These are phyloP conservation scores for Plasmodium coatneyi DNA, from an alignment of 169 alveolate species.

Conservation along the genomic window DNA sequence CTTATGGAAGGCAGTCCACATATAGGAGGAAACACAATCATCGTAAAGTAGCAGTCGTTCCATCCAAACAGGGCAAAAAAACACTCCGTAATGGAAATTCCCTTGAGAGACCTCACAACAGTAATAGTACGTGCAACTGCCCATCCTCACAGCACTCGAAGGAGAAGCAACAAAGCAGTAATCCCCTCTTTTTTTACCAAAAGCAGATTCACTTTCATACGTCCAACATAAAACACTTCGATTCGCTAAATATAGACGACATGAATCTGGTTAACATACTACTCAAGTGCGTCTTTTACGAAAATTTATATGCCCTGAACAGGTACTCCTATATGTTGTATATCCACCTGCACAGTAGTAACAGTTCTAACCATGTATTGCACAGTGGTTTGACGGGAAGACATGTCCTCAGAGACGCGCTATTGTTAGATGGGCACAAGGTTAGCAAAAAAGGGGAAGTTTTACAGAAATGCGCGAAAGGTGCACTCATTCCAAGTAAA, in stretches of 20 bases:
- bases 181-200: not conserved
- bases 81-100: not conserved
- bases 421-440: not conserved
- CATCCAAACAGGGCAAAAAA: not conserved
- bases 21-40: not conserved
- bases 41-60: not conserved
- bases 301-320: slow-evolving; percentile 38
- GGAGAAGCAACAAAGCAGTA: not conserved
- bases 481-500: not conserved
- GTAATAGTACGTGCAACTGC: not conserved
- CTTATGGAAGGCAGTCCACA: not conserved
- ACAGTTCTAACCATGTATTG: not conserved
- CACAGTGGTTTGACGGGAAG: not conserved
- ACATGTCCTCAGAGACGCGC: not conserved
- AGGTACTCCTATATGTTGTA: slow-evolving; percentile 2
- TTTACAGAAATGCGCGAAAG: not conserved
- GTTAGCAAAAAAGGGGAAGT: not conserved
- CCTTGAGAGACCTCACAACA: not conserved
- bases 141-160: not conserved
- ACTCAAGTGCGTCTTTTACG: slow-evolving; percentile 38
- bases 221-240: slow-evolving; percentile 53
- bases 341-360: not conserved
- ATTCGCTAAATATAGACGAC: slow-evolving; percentile 32
- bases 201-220: not conserved
- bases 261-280: slow-evolving; percentile 29